Base-by-base conservation (phyloP, 73 alveolate species). In the Durusdinium trenchii region DNA sequence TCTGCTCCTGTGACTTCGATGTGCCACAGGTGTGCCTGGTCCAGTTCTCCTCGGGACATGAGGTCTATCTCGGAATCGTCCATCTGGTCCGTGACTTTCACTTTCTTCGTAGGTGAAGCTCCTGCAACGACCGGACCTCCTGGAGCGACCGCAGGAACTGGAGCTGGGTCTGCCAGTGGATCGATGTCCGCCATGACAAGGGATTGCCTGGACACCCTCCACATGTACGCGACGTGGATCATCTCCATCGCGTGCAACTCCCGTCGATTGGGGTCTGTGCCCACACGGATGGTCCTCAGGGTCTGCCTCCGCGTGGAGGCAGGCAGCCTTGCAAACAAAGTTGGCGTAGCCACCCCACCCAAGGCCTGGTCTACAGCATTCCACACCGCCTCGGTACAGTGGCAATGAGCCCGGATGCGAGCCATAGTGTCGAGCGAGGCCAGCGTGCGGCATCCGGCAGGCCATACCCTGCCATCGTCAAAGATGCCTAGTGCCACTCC, bases 151-250 rank as follows among this genome's bases (percentile, higher is more conserved):
- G 78, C 78, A 12, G 78, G 78, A 6, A 26, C 23, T 14, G 50
- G 83, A 0, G 7, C 40, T 2, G 83, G 83, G 10, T 71, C 83
- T 0, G 94, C 78, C 36, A 84, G 2, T 3, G 94, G 94, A 28
- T 84, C 94, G 5, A 84, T 6, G 38, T 84, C 75, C 28, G 94
- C 40, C 75, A 84, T 30, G 9, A n/a, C 40, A 40, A 84, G 45
- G 36, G 57, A 32, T 12, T 84, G 76, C 78, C 94, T 7, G n/a
- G 94, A 75, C 2, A 84, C 94, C 52, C 94, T 50, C 94, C 94
- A 84, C 47, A 62, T 62, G 46, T 50, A 84, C 20, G 78, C 94
- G 7, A 84, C 20, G 36, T 84, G 78, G 51, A 50, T 84, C 9
- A 12, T 9, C 57, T 84, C 94, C 83, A 71, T 71, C 0, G 83